Conservation (phyloP, 768 basidiomycete genomes). For the Xerocomus spinulosus region DNA sequence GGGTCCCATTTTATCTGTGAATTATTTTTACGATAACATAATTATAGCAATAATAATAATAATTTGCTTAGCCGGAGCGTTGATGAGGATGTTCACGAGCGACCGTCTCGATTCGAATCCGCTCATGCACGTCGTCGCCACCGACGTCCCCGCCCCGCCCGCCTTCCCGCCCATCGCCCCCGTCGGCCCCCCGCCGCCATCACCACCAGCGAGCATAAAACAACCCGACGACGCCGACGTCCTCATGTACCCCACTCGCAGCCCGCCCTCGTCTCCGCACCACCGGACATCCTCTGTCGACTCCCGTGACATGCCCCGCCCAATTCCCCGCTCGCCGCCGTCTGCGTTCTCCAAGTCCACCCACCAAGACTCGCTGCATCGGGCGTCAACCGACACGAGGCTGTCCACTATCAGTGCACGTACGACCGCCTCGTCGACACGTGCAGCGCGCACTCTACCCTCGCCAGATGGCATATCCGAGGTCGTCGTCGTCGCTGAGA, state of each 20-base stretch:
- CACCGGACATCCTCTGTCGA: conserved; percentile 7
- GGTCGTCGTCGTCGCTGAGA: conserved; percentile 17
- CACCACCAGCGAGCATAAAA: conserved; percentile 42
- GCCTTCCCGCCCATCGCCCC: conserved; percentile 3
- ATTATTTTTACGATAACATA: no score
- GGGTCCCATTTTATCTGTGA: conserved; percentile 85
- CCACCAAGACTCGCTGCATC: conserved; percentile 34
- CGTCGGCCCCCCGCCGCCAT: conserved; percentile 57
- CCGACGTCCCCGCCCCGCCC: conserved; percentile 5
- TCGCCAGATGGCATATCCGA: conserved; percentile 19
- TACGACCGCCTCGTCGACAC: conserved; percentile 18
- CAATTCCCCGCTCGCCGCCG: conserved; percentile 11
- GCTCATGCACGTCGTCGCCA: conserved; percentile 29
- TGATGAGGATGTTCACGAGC: conserved; percentile 2
- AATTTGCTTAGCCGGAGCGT: neutral
- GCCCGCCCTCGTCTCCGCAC: neutral
- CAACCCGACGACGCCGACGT: conserved; percentile 11
- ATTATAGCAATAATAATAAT: no score
- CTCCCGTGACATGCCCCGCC: conserved; percentile 1
- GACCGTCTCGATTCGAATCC: conserved; percentile 37
- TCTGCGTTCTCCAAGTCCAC: conserved; percentile 18
- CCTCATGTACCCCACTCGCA: neutral
- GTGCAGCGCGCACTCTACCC: conserved; percentile 11
- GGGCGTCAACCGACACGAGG: conserved; percentile 51
- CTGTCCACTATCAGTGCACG: conserved; percentile 29